phyloP scores from a whole-genome alignment of 169 alveolate genomes.

The Ichthyophthirius multifiliis region DNA sequence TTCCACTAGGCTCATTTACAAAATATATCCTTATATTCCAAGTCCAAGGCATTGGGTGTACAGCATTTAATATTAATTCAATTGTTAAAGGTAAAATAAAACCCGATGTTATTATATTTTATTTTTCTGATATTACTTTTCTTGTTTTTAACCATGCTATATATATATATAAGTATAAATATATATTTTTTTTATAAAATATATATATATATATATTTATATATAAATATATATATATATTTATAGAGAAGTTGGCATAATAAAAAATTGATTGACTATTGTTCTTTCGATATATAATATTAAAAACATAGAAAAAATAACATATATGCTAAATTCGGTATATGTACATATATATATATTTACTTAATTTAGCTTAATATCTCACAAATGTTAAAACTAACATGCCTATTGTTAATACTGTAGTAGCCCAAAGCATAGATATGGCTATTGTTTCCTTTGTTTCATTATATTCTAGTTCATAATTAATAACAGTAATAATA shows the following conservation, averaged over 20 bases:
- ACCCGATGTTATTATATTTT: conserved; percentile 8
- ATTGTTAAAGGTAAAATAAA: background rate
- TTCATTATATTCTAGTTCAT: conserved; percentile 32
- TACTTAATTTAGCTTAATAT: conserved; percentile 21
- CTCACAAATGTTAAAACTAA: conserved; percentile 20
- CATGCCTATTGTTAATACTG: conserved; percentile 10
- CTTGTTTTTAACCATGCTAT: conserved; percentile 34
- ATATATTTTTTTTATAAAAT: too few relatives aligned
- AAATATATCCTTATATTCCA: conserved; percentile 12
- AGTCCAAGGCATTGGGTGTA: conserved; percentile 32
- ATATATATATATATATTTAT: too few relatives aligned
- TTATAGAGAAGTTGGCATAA: too few relatives aligned
- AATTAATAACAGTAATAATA: conserved; percentile 19
- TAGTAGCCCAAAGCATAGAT: conserved; percentile 16
- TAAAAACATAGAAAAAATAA: too few relatives aligned
- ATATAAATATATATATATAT: too few relatives aligned
- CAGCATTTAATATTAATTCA: conserved; percentile 14
- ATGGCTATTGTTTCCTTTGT: background rate
- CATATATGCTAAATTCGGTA: too few relatives aligned
- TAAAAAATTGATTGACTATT: too few relatives aligned
- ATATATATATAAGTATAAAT: too few relatives aligned
- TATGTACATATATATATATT: too few relatives aligned
- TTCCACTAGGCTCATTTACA: conserved; percentile 5
- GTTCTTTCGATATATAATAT: too few relatives aligned
- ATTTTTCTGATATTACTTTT: conserved; percentile 5